Conservation (phyloP, 257 asterid genomes). For the Solanum rostratum region DNA sequence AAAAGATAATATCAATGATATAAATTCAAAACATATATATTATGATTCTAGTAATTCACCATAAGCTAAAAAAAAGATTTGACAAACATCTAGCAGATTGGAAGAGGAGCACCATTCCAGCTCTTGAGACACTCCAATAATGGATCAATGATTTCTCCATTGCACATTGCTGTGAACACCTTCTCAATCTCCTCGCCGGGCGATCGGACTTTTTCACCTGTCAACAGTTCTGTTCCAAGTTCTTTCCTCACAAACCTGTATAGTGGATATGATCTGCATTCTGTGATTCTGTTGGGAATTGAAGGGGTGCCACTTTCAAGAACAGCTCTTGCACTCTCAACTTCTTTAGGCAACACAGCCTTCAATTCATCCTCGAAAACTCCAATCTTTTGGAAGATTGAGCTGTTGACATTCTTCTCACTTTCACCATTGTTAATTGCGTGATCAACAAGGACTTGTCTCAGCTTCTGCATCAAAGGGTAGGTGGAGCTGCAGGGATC, state of each 20-base stretch:
- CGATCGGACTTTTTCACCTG: no score
- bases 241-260: no score
- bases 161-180: no score
- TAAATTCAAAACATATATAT: neutral
- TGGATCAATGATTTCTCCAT: no score
- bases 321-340: constrained; percentile 38
- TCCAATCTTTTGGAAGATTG: constrained; percentile 36
- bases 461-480: constrained; percentile 31
- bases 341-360: constrained; percentile 29
- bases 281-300: no score
- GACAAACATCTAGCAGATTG: constrained; percentile 31
- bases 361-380: constrained; percentile 34
- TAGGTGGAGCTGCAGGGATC: constrained; percentile 33
- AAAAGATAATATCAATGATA: no score
- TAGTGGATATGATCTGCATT: no score
- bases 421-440: constrained; percentile 30
- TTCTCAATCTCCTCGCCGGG: no score
- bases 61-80: neutral
- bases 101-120: constrained; percentile 34
- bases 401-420: constrained; percentile 23
- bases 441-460: constrained; percentile 38
- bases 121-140: no score
- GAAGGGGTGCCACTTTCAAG: no score
- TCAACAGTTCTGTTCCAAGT: no score
- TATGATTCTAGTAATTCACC: neutral